Evolutionary conservation across 2,329 filamentous ascomycete genomes (phyloP).

Genomic region (Fonsecaea pedrosoi): DNA sequence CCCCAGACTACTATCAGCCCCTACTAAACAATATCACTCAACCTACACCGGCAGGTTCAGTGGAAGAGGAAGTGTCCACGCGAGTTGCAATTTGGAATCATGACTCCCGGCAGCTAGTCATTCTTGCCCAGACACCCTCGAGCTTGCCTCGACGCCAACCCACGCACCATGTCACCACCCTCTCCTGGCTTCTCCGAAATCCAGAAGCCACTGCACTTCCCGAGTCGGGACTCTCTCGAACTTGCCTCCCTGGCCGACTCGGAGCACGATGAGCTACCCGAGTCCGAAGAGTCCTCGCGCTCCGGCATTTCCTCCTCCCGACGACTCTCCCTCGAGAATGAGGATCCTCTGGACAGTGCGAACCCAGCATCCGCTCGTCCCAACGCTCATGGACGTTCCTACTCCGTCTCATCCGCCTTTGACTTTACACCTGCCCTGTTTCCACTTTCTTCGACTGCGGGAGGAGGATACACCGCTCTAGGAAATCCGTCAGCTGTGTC

Average conservation of each 20-base stretch:
- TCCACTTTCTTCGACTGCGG: slow-evolving; percentile 82
- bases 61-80: not conserved
- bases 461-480: slow-evolving; percentile 80
- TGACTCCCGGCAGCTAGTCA: slow-evolving; percentile 8
- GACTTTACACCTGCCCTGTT: slow-evolving; percentile 95
- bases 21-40: not conserved
- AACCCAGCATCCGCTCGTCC: slow-evolving; percentile 58
- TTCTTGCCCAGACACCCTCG: not conserved
- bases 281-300: slow-evolving; percentile 73
- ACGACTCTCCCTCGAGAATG: slow-evolving; percentile 83
- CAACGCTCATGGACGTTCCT: slow-evolving; percentile 68
- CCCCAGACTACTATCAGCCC: not conserved
- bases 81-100: not conserved
- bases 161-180: slow-evolving; percentile 24
- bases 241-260: slow-evolving; percentile 92
- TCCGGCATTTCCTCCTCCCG: slow-evolving; percentile 93
- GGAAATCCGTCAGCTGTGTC: slow-evolving; percentile 71
- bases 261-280: slow-evolving; percentile 63
- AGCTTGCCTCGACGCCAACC: slow-evolving; percentile 12
- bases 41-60: not conserved
- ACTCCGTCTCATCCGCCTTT: slow-evolving; percentile 91
- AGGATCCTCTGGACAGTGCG: slow-evolving; percentile 71
- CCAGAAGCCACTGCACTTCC: slow-evolving; percentile 39
- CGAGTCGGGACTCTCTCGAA: slow-evolving; percentile 88
- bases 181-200: slow-evolving; percentile 35